Percentiles rank a stretch among this genome's conserved stretches.
phyloP scores from a whole-genome alignment of 352 stramenopile species.

The Globisporangium emineosum region DNA sequence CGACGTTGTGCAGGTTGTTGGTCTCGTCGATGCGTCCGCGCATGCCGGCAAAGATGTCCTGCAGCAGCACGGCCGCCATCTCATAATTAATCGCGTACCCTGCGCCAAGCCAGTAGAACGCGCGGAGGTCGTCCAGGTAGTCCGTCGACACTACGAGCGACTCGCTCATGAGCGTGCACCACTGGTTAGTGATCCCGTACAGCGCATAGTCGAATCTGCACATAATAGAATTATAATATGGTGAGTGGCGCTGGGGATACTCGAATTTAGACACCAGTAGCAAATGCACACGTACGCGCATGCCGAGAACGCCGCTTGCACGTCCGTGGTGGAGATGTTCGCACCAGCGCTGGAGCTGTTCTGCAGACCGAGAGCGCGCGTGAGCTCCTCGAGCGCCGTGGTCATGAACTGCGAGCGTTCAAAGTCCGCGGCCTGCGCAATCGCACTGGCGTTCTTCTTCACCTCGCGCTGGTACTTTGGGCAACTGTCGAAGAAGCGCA shows the following conservation, averaged over 20 bases:
- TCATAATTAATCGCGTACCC: constrained; percentile 74
- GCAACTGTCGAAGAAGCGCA: constrained; percentile 75
- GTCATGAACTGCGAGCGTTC: constrained; percentile 32
- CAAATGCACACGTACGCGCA: constrained; percentile 44
- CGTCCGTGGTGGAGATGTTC: constrained; percentile 34
- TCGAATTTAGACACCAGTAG: not conserved
- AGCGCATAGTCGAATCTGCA: constrained; percentile 66
- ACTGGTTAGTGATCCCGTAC: constrained; percentile 44
- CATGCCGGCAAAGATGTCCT: constrained; percentile 52
- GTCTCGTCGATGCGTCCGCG: constrained; percentile 35
- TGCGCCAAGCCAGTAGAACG: constrained; percentile 59
- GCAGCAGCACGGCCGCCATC: constrained; percentile 61
- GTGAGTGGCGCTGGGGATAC: not conserved
- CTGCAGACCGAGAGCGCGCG: constrained; percentile 35
- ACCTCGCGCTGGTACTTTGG: constrained; percentile 52
- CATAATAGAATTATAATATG: not conserved
- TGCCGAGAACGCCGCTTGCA: constrained; percentile 50
- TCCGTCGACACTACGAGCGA: constrained; percentile 47
- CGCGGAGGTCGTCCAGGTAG: constrained; percentile 64
- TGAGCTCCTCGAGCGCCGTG: constrained; percentile 26
- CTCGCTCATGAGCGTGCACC: constrained; percentile 55
- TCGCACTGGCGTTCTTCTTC: constrained; percentile 46
- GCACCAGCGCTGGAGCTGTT: constrained; percentile 2
- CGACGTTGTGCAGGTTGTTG: constrained; percentile 35
- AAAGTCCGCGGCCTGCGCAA: constrained; percentile 40